These are phyloP conservation scores for Penicillium angulare DNA, from an alignment of 495 filamentous ascomycete species.

Conservation along the genomic window DNA sequence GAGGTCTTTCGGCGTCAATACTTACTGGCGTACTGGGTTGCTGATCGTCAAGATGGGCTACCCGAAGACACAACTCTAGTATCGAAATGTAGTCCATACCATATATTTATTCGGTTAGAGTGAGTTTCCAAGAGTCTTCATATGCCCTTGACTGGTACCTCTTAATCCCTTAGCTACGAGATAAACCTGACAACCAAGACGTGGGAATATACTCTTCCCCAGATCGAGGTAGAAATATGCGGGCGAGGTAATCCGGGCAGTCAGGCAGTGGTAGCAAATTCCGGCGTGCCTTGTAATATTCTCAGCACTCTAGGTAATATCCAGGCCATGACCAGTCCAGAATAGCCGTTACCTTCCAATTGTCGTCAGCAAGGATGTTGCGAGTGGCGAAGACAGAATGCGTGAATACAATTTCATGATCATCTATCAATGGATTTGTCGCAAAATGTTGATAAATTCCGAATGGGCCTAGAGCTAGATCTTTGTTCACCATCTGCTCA, in stretches of 20 bases:
- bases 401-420: slow-evolving; percentile 26
- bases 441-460: slow-evolving; percentile 18
- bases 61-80: too few species aligned
- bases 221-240: slow-evolving; percentile 13
- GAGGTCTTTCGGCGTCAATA: too few species aligned
- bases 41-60: too few species aligned
- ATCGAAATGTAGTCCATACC: too few species aligned
- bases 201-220: slow-evolving; percentile 10
- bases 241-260: slow-evolving; percentile 11
- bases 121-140: too few species aligned
- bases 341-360: slow-evolving; percentile 10
- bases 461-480: slow-evolving; percentile 7
- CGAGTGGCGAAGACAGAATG: slow-evolving; percentile 16
- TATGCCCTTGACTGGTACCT: too few species aligned
- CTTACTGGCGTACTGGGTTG: too few species aligned
- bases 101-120: too few species aligned
- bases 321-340: slow-evolving; percentile 14
- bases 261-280: slow-evolving; percentile 7
- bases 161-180: background rate
- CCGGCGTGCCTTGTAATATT: slow-evolving; percentile 8
- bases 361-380: slow-evolving; percentile 19
- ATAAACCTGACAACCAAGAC: slow-evolving; percentile 4
- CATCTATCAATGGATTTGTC: slow-evolving; percentile 14
- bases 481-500: slow-evolving; percentile 21
- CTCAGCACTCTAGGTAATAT: slow-evolving; percentile 9